Percentiles rank a stretch among this genome's conserved stretches.
Conservation (phyloP, 257 asterid genomes). For the Jacaranda mimosifolia region DNA sequence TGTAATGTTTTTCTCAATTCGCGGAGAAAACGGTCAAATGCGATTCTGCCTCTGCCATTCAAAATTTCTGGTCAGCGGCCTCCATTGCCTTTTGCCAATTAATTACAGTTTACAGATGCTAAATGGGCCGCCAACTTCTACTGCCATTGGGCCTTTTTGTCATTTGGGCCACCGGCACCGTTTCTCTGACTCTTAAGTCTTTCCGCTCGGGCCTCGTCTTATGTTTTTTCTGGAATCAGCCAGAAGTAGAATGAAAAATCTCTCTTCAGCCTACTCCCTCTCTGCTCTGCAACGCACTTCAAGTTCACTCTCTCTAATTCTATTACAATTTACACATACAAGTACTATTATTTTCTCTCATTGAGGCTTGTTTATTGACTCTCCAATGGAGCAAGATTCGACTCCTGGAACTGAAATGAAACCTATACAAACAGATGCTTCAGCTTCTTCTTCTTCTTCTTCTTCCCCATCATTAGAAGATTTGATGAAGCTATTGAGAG, state of each 20-base stretch:
- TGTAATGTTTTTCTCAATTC: not conserved
- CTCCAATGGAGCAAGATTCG: slow-evolving; percentile 39
- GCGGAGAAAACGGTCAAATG: not conserved
- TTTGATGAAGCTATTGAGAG: slow-evolving; percentile 68
- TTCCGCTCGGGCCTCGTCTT: too few species aligned
- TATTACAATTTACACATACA: too few species aligned
- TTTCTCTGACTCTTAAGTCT: too few species aligned
- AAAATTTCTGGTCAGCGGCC: not conserved
- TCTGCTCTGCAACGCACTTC: too few species aligned
- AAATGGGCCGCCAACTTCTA: not conserved
- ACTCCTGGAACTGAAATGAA: not conserved
- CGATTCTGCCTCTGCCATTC: not conserved
- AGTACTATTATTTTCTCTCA: not conserved
- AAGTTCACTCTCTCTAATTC: too few species aligned
- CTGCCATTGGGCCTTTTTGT: not conserved
- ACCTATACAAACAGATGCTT: slow-evolving; percentile 30
- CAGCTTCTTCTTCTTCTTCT: slow-evolving; percentile 34
- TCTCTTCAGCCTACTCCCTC: too few species aligned
- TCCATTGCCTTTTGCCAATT: not conserved
- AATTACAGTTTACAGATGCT: not conserved
- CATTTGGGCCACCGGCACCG: too few species aligned
- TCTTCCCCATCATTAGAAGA: slow-evolving; percentile 57
- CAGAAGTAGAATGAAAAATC: not conserved
- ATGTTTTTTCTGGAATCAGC: not conserved
- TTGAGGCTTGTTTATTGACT: not conserved